Conservation (phyloP, 208 protist genomes). For the Leishmania guyanensis region DNA sequence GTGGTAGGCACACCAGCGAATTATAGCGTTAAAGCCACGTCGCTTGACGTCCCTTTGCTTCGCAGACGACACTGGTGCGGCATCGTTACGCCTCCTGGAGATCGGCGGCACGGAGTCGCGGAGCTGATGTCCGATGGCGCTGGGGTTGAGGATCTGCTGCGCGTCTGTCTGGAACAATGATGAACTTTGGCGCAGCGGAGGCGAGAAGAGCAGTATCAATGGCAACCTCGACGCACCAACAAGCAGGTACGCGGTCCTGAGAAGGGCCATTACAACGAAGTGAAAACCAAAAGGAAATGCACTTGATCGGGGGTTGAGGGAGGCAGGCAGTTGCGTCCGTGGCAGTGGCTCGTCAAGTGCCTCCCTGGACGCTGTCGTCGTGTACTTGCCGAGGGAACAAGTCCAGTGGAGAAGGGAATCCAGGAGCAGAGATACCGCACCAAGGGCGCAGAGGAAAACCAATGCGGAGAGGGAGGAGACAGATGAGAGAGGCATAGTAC, state of each 20-base stretch:
- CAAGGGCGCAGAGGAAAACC: not conserved
- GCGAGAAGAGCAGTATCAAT: conserved; percentile 24
- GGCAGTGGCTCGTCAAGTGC: not conserved
- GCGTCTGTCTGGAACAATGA: conserved; percentile 1
- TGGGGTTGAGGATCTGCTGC: not conserved
- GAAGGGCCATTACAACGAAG: conserved; percentile 2
- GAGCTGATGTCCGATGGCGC: conserved; percentile 8
- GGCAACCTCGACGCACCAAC: conserved; percentile 17
- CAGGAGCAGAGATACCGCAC: not conserved
- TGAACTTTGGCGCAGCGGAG: conserved; percentile 23
- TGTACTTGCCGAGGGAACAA: not conserved
- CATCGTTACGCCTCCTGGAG: not conserved
- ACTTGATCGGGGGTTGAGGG: not conserved
- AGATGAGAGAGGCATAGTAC: not conserved
- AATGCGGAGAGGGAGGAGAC: not conserved
- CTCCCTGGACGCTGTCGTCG: not conserved
- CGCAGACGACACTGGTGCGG: conserved; percentile 1
- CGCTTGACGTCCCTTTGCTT: conserved; percentile 46
- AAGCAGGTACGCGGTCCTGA: not conserved
- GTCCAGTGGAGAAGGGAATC: not conserved
- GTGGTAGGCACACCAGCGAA: conserved; percentile 70
- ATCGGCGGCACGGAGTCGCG: not conserved
- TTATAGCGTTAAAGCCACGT: conserved; percentile 59
- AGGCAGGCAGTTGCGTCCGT: not conserved
- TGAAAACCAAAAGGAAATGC: not conserved